Conservation (phyloP, 371 early-diverging fungal species). For the Mortierella sp. region DNA sequence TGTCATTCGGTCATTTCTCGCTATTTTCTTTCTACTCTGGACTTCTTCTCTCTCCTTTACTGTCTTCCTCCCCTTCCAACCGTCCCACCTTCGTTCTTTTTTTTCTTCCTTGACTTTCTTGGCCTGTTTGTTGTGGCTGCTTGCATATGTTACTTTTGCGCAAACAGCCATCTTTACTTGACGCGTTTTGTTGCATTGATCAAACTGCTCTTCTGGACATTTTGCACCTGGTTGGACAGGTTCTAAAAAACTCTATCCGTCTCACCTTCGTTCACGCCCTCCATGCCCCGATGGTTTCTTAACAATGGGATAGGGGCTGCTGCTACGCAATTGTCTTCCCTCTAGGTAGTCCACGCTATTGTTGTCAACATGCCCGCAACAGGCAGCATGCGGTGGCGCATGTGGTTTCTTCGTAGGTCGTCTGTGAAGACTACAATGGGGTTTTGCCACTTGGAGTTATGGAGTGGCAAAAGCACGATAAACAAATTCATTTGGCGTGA, state of each 20-base stretch:
- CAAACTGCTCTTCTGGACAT: not conserved
- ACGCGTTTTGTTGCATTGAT: not conserved
- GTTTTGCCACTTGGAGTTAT: constrained; percentile 1
- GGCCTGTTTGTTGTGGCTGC: not conserved
- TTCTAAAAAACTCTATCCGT: not conserved
- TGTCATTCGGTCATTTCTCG: not conserved
- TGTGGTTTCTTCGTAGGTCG: not conserved
- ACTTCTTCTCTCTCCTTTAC: not conserved
- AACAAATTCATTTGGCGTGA: not conserved
- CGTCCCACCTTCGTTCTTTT: not conserved
- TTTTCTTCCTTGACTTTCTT: not conserved
- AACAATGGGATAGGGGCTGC: not conserved
- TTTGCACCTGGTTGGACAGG: not conserved
- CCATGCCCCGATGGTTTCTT: not conserved
- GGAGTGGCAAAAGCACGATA: not conserved
- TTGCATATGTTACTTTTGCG: not conserved
- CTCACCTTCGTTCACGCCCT: not conserved
- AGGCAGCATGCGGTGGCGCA: not conserved
- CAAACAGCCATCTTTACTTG: not conserved
- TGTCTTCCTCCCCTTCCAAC: not conserved
- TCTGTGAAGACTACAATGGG: not conserved
- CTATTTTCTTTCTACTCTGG: not conserved
- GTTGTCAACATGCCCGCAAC: not conserved
- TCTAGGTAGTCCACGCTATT: not conserved
- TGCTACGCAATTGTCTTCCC: not conserved